Evolutionary conservation across 2,329 filamentous ascomycete species (phyloP).

Genomic region (Clarireedia paspali): DNA sequence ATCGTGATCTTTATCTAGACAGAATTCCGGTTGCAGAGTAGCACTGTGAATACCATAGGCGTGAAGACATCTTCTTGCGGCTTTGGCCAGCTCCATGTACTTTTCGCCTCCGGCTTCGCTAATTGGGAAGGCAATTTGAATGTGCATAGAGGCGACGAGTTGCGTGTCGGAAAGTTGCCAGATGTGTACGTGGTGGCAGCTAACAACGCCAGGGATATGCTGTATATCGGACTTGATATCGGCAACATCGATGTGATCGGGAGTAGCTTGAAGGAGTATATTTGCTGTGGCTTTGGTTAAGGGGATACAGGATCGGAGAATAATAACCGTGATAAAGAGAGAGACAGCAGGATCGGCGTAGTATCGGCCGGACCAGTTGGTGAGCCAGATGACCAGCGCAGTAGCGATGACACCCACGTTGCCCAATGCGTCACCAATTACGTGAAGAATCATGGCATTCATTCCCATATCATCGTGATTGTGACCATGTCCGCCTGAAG

Average conservation of each 20-base stretch:
- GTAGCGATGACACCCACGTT: conserved; percentile 81
- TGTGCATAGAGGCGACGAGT: conserved; percentile 84
- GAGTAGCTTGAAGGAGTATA: conserved; percentile 90
- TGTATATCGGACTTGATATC: conserved; percentile 92
- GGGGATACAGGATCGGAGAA: conserved; percentile 66
- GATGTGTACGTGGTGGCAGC: conserved; percentile 92
- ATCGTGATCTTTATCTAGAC: conserved; percentile 38
- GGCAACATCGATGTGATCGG: conserved; percentile 77
- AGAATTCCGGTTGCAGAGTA: conserved; percentile 93
- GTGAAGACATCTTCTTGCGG: conserved; percentile 81
- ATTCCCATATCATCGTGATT: conserved; percentile 90
- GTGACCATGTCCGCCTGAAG: conserved; percentile 61
- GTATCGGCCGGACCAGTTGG: conserved; percentile 68
- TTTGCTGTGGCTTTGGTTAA: conserved; percentile 74
- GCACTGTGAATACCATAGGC: conserved; percentile 94
- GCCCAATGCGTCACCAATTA: conserved; percentile 76
- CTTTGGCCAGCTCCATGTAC: conserved; percentile 85
- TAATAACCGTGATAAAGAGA: conserved; percentile 81
- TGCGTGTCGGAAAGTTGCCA: conserved; percentile 97
- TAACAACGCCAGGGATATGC: conserved; percentile 73
- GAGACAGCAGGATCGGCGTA: conserved; percentile 92
- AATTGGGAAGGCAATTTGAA: conserved; percentile 86
- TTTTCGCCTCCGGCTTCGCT: conserved; percentile 68
- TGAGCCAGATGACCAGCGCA: conserved; percentile 86
- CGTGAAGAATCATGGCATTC: conserved; percentile 72